phyloP scores from a whole-genome alignment of 257 asterid species.

The Cynanchum wilfordii region DNA sequence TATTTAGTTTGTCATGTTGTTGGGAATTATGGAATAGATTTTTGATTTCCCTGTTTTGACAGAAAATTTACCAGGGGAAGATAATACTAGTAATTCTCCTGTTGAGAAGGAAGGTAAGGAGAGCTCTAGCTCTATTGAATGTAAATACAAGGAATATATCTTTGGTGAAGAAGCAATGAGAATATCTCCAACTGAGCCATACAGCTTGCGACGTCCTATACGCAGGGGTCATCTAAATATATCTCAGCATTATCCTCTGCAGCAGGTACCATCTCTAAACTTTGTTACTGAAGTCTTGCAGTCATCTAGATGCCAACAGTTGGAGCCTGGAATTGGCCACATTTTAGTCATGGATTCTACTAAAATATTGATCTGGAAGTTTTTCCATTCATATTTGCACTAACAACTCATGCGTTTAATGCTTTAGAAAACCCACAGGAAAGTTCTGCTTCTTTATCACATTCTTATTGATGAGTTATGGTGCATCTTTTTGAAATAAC shows the following conservation, averaged over 20 bases:
- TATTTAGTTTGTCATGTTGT: neutral
- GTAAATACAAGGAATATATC: constrained; percentile 62
- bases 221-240: constrained; percentile 96
- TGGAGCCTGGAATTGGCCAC: neutral
- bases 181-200: constrained; percentile 73
- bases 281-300: neutral
- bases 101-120: constrained; percentile 38
- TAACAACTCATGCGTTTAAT: neutral
- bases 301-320: neutral
- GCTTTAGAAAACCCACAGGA: neutral
- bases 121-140: constrained; percentile 32
- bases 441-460: neutral
- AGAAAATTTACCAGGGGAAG: constrained; percentile 34
- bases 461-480: neutral
- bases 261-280: constrained; percentile 54
- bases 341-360: neutral
- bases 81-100: constrained; percentile 32
- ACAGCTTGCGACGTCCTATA: constrained; percentile 87
- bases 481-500: neutral
- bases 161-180: constrained; percentile 93
- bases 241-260: constrained; percentile 76
- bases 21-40: neutral
- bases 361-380: neutral
- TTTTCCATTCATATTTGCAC: neutral
- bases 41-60: constrained; percentile 15